A percentile compares a stretch with the other conserved stretches of the same genome.
phyloP scores from a whole-genome alignment of 164 flowering plant genomes.

The Euptelea pleiosperma region DNA sequence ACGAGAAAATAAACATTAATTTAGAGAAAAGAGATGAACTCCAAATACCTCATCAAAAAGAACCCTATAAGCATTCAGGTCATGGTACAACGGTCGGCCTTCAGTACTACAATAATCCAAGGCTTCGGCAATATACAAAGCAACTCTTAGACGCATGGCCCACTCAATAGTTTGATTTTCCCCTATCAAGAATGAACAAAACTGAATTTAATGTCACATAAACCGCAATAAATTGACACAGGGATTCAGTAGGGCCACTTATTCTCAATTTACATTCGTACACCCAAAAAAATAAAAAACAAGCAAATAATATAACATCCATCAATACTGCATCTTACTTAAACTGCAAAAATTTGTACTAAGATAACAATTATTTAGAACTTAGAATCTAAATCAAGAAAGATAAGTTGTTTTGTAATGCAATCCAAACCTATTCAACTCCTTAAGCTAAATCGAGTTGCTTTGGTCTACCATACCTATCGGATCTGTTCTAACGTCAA shows the following conservation, averaged over 20 bases:
- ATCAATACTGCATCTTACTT: background rate
- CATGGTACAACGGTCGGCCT: conserved; percentile 87
- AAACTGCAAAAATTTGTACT: no score
- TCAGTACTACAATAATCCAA: conserved; percentile 74
- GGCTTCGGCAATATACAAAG: conserved; percentile 87
- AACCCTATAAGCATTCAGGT: conserved; percentile 93
- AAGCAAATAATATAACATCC: background rate
- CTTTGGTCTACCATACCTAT: no score
- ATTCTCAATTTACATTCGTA: background rate
- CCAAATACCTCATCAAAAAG: conserved; percentile 85
- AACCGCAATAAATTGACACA: background rate
- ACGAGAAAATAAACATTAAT: conserved; percentile 1
- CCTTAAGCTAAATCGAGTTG: no score
- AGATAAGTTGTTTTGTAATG: no score
- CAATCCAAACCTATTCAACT: no score
- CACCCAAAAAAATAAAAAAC: background rate
- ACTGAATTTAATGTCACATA: conserved; percentile 5
- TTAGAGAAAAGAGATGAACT: background rate
- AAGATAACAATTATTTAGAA: no score
- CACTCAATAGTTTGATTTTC: conserved; percentile 94
- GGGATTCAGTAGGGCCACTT: background rate
- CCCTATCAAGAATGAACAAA: conserved; percentile 58
- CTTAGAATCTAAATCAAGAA: no score
- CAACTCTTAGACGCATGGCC: conserved; percentile 97
- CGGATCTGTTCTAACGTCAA: no score